These are phyloP conservation scores for Sclerotinia trifoliorum DNA, from an alignment of 2,329 filamentous ascomycete genomes.

Conservation along the genomic window DNA sequence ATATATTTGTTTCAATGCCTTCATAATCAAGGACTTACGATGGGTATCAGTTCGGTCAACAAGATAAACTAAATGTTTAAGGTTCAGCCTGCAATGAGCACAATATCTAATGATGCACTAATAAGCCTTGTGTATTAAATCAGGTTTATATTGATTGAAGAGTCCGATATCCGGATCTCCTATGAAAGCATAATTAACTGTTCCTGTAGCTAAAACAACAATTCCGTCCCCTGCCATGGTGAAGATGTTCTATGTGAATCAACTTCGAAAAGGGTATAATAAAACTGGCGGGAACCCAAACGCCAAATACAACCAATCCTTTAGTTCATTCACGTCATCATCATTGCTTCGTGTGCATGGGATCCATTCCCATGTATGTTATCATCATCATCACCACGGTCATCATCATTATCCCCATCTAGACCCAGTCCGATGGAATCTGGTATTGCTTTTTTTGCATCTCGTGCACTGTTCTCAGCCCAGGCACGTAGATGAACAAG, in stretches of 20 bases:
- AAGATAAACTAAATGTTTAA: neutral
- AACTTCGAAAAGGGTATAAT: constrained; percentile 20
- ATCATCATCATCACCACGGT: constrained; percentile 32
- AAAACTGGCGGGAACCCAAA: constrained; percentile 1
- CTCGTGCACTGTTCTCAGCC: constrained; percentile 59
- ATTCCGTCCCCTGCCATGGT: neutral
- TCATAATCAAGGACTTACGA: neutral
- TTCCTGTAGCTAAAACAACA: neutral
- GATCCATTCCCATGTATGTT: constrained; percentile 35
- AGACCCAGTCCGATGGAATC: constrained; percentile 38
- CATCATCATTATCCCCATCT: constrained; percentile 34
- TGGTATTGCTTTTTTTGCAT: constrained; percentile 40
- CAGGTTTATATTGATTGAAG: neutral
- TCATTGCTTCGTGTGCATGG: constrained; percentile 23
- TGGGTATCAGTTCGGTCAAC: neutral
- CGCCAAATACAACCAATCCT: constrained; percentile 9
- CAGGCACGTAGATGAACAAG: constrained; percentile 81
- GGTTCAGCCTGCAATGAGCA: neutral
- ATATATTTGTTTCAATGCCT: neutral
- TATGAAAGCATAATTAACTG: neutral
- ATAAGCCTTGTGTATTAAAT: neutral
- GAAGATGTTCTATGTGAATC: constrained; percentile 3
- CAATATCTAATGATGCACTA: neutral
- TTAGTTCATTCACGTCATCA: constrained; percentile 35
- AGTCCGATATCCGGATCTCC: neutral